Evolutionary conservation across 208 protist genomes (phyloP).

Genomic region (Angomonas ambiguus): DNA sequence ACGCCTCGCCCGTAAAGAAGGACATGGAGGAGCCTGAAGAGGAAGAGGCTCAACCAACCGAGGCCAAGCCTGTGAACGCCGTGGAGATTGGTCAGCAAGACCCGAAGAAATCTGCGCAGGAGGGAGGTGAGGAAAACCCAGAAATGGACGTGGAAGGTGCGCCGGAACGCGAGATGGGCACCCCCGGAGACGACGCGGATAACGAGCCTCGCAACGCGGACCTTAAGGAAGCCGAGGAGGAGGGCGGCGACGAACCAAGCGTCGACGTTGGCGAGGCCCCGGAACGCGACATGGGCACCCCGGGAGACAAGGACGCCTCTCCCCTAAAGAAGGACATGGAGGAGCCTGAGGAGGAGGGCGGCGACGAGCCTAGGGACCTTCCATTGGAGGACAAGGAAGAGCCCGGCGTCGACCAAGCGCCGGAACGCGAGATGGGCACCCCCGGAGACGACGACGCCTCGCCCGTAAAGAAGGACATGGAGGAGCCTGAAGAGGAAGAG

Average conservation of each 20-base stretch:
- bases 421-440: slow-evolving; percentile 8
- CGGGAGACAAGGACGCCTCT: slow-evolving; percentile 16
- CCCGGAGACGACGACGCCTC: slow-evolving; percentile 6
- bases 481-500: not conserved
- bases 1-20: not conserved
- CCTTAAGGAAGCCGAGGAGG: not conserved
- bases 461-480: not conserved
- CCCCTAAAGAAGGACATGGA: slow-evolving; percentile 22
- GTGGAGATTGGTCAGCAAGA: not conserved
- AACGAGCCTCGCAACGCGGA: not conserved
- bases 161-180: slow-evolving; percentile 20
- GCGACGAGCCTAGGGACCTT: not conserved
- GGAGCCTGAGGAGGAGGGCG: slow-evolving; percentile 11
- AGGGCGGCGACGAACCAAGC: slow-evolving; percentile 23
- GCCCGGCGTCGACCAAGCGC: not conserved
- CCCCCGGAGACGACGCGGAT: slow-evolving; percentile 13
- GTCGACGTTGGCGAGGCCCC: slow-evolving; percentile 25
- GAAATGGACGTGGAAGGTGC: not conserved
- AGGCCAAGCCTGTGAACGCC: not conserved
- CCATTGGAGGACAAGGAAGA: slow-evolving; percentile 5
- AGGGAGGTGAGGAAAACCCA: not conserved
- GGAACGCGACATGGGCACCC: slow-evolving; percentile 16
- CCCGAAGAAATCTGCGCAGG: not conserved
- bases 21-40: not conserved
- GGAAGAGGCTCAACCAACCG: not conserved